Percentiles rank a stretch among this genome's conserved stretches.
These are phyloP conservation scores for Kazachstania kunashirensis DNA, from an alignment of 805 yeast genomes.

Conservation along the genomic window DNA sequence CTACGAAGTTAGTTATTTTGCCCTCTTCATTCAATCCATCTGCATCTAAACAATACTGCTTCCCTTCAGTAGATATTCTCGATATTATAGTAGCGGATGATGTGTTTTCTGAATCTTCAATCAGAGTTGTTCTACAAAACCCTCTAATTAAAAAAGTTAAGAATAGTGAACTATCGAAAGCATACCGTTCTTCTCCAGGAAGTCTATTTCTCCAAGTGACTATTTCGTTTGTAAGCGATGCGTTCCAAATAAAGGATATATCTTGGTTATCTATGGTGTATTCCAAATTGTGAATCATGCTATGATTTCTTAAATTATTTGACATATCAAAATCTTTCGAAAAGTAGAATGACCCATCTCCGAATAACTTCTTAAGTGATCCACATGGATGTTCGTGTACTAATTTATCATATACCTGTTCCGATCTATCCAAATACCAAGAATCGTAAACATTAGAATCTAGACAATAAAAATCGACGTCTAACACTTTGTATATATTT, in stretches of 20 bases:
- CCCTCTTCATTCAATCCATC: conserved; percentile 91
- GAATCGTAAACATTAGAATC: conserved; percentile 46
- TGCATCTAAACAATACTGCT: conserved; percentile 77
- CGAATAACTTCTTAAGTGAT: conserved; percentile 59
- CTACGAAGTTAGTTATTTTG: conserved; percentile 82
- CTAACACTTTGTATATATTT: conserved; percentile 42
- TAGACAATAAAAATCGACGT: conserved; percentile 57
- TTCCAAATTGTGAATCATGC: conserved; percentile 34
- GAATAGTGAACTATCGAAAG: conserved; percentile 60
- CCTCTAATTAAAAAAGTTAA: conserved; percentile 84
- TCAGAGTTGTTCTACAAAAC: conserved; percentile 59
- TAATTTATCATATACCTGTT: conserved; percentile 25
- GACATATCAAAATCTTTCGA: conserved; percentile 88
- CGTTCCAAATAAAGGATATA: conserved; percentile 83
- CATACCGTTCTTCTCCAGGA: conserved; percentile 44
- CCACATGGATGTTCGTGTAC: conserved; percentile 68
- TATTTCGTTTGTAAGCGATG: conserved; percentile 71
- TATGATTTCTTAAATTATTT: conserved; percentile 64
- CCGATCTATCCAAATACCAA: conserved; percentile 19
- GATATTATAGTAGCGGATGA: conserved; percentile 65
- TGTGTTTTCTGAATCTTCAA: conserved; percentile 17
- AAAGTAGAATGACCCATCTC: conserved; percentile 81
- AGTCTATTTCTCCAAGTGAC: conserved; percentile 60
- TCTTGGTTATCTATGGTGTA: conserved; percentile 45
- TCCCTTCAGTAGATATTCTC: conserved; percentile 80